phyloP scores from a whole-genome alignment of 768 basidiomycete species.

The Leccinum imitatum region DNA sequence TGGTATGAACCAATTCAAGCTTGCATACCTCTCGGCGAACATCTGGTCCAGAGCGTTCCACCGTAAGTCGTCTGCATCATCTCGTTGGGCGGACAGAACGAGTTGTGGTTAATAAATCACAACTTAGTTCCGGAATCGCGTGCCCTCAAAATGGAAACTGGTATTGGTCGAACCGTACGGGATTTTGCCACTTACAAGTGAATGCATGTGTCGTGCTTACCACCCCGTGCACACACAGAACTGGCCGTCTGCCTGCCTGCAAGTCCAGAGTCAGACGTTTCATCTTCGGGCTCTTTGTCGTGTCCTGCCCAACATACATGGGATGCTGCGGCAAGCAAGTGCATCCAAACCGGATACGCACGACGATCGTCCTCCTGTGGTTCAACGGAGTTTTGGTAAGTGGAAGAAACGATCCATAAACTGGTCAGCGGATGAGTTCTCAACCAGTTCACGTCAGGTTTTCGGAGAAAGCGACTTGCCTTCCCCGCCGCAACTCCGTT shows the following conservation, averaged over 20 bases:
- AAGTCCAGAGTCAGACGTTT: conserved; percentile 1
- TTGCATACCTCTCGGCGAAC: conserved; percentile 12
- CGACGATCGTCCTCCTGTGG: conserved; percentile 1
- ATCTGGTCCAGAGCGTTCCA: conserved; percentile 7
- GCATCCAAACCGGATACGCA: background rate
- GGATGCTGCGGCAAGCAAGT: conserved; percentile 4
- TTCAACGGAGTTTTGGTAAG: conserved; percentile 15
- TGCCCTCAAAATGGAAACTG: conserved; percentile 11
- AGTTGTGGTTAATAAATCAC: background rate
- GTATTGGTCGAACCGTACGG: conserved; percentile 21
- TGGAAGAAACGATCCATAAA: background rate
- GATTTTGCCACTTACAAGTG: background rate
- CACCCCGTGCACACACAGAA: conserved; percentile 4
- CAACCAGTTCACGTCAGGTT: conserved; percentile 9
- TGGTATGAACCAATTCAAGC: conserved; percentile 14
- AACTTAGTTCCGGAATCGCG: conserved; percentile 7
- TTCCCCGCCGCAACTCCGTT: conserved; percentile 4
- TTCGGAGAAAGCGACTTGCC: conserved; percentile 11
- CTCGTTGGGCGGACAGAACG: background rate
- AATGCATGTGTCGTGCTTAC: background rate
- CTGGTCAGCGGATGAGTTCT: background rate
- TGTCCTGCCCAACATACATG: conserved; percentile 12
- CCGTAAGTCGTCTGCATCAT: conserved; percentile 11
- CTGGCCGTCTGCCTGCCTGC: conserved; percentile 15
- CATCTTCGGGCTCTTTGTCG: background rate